phyloP scores from a whole-genome alignment of 2,329 filamentous ascomycete species.

The Fusarium xylarioides region DNA sequence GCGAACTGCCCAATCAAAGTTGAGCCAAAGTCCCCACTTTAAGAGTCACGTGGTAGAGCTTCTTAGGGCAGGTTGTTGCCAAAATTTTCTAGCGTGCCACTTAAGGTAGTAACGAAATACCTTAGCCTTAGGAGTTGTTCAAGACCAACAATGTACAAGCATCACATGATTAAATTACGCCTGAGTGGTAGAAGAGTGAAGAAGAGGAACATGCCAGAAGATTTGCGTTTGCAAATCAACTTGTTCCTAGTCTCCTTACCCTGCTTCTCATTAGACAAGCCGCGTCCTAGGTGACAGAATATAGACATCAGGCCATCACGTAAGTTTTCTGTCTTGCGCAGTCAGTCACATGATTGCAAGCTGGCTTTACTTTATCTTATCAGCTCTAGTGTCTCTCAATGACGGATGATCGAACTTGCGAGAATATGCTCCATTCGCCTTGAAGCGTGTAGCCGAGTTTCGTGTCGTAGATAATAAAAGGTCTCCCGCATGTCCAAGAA shows the following conservation, averaged over 20 bases:
- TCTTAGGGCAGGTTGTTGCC: background rate
- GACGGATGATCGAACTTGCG: constrained; percentile 48
- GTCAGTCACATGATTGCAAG: constrained; percentile 46
- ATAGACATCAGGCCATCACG: background rate
- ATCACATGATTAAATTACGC: background rate
- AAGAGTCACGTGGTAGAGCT: background rate
- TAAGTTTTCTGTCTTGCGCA: background rate
- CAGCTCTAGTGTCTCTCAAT: constrained; percentile 6
- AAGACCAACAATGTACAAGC: background rate
- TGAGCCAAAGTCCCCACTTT: background rate
- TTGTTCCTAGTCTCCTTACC: background rate
- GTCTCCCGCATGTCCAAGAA: constrained; percentile 5
- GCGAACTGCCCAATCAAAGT: background rate
- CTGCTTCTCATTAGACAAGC: background rate
- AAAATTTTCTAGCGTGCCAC: background rate
- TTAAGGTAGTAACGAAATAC: background rate
- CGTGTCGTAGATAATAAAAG: constrained; percentile 34
- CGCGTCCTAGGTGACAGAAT: background rate
- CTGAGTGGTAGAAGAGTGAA: background rate
- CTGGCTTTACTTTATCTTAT: background rate
- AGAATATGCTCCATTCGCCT: constrained; percentile 50
- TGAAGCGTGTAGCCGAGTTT: constrained; percentile 36
- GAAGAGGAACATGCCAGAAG: background rate
- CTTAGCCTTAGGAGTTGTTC: background rate
- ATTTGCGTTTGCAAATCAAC: background rate